Evolutionary conservation across 352 stramenopile species (phyloP), one percentile per base, ranked within the genome.

Genomic region (Globisporangium barbulae): DNA sequence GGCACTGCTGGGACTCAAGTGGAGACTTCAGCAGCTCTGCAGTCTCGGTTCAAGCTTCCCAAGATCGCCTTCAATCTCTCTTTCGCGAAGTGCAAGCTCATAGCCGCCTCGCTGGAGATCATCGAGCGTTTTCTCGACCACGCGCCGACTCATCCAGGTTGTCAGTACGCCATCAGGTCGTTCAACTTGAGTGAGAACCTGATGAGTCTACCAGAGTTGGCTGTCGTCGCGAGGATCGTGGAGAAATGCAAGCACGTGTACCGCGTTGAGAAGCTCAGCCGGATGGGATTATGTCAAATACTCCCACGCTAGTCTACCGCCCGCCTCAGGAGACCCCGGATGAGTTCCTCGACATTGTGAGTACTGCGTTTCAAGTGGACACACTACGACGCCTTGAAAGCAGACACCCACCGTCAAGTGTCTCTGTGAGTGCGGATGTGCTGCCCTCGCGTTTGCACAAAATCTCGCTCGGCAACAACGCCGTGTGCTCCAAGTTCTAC

Each of bases 171-270:
- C 12, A n/a, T 57, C 19, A 25, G n/a, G 6, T 39, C 21, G 30
- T 30, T 72, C 25, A 22, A 64, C 1, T 21, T 72, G 2, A 65
- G 47, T 19, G 13, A 62, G 2, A 56, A 64, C 17, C 1, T 9
- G 2, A 41, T 72, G 47, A 33, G 21, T 5, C 0, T 31, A n/a
- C n/a, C 25, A 0, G 60, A 72, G 1, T 37, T 68, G 1, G 42
- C 35, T 2, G 50, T 68, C 4, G 17, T 68, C 22, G 61, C 65
- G 13, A 52, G 65, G 19, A 62, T 71, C 6, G 31, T 65, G 0
- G 5, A 41, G 28, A 54, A 31, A 19, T 25, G n/a, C 30, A n/a
- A 44, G 15, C 6, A 22, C 21, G 37, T 35, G 21, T 60, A 39
- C 15, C 35, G 8, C 3, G 17, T 61, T 8, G 15, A 61, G 15